A percentile compares a stretch with the other conserved stretches of the same genome.
phyloP scores from a whole-genome alignment of 2,329 filamentous ascomycete genomes.

The Colletotrichum sp. region DNA sequence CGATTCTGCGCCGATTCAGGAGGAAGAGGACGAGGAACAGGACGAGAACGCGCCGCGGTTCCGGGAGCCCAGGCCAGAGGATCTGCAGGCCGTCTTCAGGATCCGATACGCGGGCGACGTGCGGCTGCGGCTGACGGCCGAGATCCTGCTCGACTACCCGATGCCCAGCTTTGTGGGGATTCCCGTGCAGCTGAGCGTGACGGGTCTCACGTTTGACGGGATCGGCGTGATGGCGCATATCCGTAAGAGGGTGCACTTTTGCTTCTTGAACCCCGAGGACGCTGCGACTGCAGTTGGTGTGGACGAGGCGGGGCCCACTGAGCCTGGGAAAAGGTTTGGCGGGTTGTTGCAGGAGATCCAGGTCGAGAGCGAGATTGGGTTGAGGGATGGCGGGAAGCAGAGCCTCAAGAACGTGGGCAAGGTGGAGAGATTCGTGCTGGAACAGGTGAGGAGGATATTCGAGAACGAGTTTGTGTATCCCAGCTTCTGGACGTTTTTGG shows the following conservation, averaged over 20 bases:
- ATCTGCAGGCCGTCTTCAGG: conserved; percentile 91
- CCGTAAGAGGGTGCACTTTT: conserved; percentile 87
- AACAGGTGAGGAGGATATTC: conserved; percentile 95
- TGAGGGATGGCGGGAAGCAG: conserved; percentile 89
- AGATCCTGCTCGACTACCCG: conserved; percentile 95
- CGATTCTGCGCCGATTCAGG: conserved; percentile 35
- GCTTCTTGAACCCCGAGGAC: conserved; percentile 92
- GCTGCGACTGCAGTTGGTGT: conserved; percentile 73
- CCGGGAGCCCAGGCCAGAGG: conserved; percentile 79
- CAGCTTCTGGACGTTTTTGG: conserved; percentile 96
- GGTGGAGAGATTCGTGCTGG: conserved; percentile 95
- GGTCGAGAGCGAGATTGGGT: conserved; percentile 97
- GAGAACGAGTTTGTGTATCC: conserved; percentile 99
- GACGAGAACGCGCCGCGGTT: conserved; percentile 50
- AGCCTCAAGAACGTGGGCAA: conserved; percentile 98
- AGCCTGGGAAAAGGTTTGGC: conserved; percentile 54
- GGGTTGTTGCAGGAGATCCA: conserved; percentile 89
- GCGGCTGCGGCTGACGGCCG: conserved; percentile 86
- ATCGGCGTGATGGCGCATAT: conserved; percentile 93
- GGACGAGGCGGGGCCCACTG: conserved; percentile 38
- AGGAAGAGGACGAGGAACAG: conserved; percentile 36
- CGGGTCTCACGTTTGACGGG: conserved; percentile 92
- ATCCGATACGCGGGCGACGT: conserved; percentile 90
- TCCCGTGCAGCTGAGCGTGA: conserved; percentile 92
- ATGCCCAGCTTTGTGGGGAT: conserved; percentile 99